These are phyloP conservation scores for Oxyria digyna DNA, from an alignment of 148 eudicot species.

Conservation along the genomic window DNA sequence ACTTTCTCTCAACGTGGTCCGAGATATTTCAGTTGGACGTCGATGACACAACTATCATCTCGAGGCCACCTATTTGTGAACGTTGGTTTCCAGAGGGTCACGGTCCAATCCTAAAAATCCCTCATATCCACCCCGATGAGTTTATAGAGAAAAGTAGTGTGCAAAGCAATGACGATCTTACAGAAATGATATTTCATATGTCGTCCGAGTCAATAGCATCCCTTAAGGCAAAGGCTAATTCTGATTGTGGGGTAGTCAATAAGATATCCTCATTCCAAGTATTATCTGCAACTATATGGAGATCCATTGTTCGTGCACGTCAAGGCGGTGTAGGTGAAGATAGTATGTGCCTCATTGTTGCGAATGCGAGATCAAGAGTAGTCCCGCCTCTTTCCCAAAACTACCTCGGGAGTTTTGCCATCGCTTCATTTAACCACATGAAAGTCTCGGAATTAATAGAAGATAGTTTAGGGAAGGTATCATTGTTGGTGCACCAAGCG, in stretches of 20 bases:
- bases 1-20: slow-evolving; percentile 43
- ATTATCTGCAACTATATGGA: slow-evolving; percentile 55
- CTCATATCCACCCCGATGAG: slow-evolving; percentile 24
- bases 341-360: slow-evolving; percentile 42
- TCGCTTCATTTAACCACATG: not conserved
- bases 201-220: slow-evolving; percentile 36
- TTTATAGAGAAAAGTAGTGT: slow-evolving; percentile 1
- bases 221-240: slow-evolving; percentile 48
- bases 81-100: slow-evolving; percentile 23
- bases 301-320: slow-evolving; percentile 50
- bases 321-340: slow-evolving; percentile 11
- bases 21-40: slow-evolving; percentile 15
- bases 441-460: not conserved
- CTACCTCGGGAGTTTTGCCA: slow-evolving; percentile 33
- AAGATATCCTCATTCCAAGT: slow-evolving; percentile 65
- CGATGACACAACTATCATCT: not conserved
- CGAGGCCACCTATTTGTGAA: slow-evolving; percentile 13
- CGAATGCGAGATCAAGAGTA: slow-evolving; percentile 49
- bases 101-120: slow-evolving; percentile 13
- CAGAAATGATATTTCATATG: slow-evolving; percentile 57
- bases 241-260: not conserved
- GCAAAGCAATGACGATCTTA: not conserved
- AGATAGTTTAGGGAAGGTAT: not conserved
- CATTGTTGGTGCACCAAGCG: not conserved
- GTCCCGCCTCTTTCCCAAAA: slow-evolving; percentile 41